Percentiles rank a stretch among this genome's conserved stretches.
These are phyloP conservation scores for Pseudognaphalium luteoalbum DNA, from an alignment of 129 eudicot species.

Conservation along the genomic window DNA sequence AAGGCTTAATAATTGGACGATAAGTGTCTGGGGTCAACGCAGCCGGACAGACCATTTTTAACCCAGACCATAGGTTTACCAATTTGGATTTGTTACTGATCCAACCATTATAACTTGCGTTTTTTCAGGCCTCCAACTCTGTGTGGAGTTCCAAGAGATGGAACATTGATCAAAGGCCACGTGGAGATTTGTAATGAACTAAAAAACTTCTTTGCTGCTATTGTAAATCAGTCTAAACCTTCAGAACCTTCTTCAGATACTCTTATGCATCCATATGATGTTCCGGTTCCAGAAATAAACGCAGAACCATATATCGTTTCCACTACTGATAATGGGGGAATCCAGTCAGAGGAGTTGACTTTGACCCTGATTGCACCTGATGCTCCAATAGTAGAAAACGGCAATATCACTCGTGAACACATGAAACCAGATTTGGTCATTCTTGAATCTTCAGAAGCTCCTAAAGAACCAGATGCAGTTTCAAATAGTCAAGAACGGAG, in stretches of 20 bases:
- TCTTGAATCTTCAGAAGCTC: constrained; percentile 40
- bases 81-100: background rate
- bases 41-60: background rate
- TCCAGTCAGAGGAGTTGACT: constrained; percentile 33
- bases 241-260: constrained; percentile 43
- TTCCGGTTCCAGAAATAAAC: constrained; percentile 33
- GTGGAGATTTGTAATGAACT: constrained; percentile 65
- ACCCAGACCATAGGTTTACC: background rate
- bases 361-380: constrained; percentile 29
- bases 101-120: background rate
- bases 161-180: constrained; percentile 70
- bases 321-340: constrained; percentile 24
- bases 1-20: background rate
- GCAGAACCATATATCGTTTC: constrained; percentile 22
- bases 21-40: background rate
- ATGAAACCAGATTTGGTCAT: constrained; percentile 30
- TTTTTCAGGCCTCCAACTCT: constrained; percentile 84
- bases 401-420: constrained; percentile 28
- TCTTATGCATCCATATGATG: constrained; percentile 36
- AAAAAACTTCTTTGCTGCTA: constrained; percentile 70
- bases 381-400: constrained; percentile 37
- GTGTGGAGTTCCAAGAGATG: constrained; percentile 90
- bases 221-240: constrained; percentile 78
- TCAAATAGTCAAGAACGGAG: constrained; percentile 61
- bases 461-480: constrained; percentile 49